Conservation (phyloP, 345 rosid genomes). For the Mercurialis annua region DNA sequence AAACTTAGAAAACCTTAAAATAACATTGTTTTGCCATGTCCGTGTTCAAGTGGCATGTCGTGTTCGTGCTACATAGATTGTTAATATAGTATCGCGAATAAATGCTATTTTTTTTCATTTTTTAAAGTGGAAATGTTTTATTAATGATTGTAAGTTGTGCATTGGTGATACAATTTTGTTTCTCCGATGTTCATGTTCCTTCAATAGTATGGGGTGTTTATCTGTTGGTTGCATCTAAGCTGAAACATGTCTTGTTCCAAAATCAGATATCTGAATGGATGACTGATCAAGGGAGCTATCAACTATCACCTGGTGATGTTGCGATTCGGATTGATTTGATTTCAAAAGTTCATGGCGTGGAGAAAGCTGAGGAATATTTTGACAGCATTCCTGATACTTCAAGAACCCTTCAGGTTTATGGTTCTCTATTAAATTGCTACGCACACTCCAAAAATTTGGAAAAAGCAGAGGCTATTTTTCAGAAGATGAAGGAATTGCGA, state of each 20-base stretch:
- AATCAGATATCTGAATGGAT: constrained; percentile 49
- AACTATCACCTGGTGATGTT: constrained; percentile 33
- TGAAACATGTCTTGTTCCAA: background rate
- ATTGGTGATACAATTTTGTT: background rate
- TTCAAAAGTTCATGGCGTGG: constrained; percentile 42
- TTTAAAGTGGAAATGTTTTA: background rate
- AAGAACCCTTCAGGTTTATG: constrained; percentile 39
- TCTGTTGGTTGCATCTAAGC: background rate
- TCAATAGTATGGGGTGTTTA: background rate
- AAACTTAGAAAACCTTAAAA: no score
- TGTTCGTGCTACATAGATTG: no score
- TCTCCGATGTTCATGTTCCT: background rate
- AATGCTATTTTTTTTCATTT: no score
- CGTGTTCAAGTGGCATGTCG: no score
- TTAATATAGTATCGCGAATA: no score
- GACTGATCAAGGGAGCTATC: constrained; percentile 31
- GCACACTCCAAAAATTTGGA: constrained; percentile 31
- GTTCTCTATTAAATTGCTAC: constrained; percentile 53
- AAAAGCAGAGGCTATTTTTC: constrained; percentile 44
- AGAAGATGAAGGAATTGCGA: constrained; percentile 36
- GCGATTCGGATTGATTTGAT: constrained; percentile 52
- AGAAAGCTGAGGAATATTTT: constrained; percentile 45
- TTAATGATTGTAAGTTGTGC: background rate
- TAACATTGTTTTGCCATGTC: no score
- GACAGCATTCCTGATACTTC: constrained; percentile 18